phyloP scores from a whole-genome alignment of 805 yeast species.

The Helenozyma rhizophorensis region DNA sequence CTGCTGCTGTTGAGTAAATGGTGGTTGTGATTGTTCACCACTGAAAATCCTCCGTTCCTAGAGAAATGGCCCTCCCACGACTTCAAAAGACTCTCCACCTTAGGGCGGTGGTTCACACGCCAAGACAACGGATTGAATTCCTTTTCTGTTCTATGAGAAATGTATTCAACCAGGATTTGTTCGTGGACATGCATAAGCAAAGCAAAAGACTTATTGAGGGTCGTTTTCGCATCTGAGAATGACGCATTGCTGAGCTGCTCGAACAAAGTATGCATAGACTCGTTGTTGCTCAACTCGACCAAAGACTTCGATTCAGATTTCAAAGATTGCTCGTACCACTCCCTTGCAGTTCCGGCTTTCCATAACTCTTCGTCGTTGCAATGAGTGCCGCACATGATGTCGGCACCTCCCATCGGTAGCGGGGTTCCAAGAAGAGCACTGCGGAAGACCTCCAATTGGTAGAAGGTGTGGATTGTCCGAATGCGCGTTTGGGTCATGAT shows the following conservation, averaged over 20 bases:
- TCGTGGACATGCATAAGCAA: conserved; percentile 66
- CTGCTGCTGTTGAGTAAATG: conserved; percentile 49
- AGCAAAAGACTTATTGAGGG: conserved; percentile 49
- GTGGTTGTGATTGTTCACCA: conserved; percentile 47
- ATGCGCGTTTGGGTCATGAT: conserved; percentile 53
- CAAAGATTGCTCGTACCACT: conserved; percentile 43
- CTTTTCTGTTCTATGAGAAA: conserved; percentile 13
- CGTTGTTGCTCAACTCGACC: conserved; percentile 55
- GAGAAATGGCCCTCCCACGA: conserved; percentile 66
- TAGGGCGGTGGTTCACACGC: conserved; percentile 61
- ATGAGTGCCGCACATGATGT: conserved; percentile 58
- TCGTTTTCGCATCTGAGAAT: conserved; percentile 32
- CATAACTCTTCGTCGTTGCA: conserved; percentile 59
- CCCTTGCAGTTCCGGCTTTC: conserved; percentile 44
- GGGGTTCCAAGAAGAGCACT: conserved; percentile 41
- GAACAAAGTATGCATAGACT: conserved; percentile 41
- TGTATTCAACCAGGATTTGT: conserved; percentile 48
- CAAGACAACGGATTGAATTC: conserved; percentile 26
- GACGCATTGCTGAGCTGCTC: conserved; percentile 42
- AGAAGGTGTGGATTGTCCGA: conserved; percentile 48
- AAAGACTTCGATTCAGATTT: conserved; percentile 20
- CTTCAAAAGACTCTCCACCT: conserved; percentile 51
- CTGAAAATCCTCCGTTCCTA: conserved; percentile 58
- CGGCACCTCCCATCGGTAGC: conserved; percentile 37
- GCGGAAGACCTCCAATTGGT: conserved; percentile 46